Evolutionary conservation across 768 basidiomycete genomes (phyloP), one percentile per base, ranked within the genome.

Genomic region (Mycena indigotica): DNA sequence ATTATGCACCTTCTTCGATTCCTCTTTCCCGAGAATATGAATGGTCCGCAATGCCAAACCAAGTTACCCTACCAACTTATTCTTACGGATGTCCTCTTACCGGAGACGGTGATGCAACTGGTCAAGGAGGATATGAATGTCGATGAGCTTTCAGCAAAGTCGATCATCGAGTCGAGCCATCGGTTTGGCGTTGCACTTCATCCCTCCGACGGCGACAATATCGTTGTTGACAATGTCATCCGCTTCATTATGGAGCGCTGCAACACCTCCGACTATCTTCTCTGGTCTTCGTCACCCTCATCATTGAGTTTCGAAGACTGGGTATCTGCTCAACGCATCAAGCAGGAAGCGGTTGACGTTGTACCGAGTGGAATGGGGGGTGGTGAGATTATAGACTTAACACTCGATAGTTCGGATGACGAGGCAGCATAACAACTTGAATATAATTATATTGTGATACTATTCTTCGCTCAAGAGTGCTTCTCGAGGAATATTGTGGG

Each of bases 351-450:
- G 13, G 13, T 15, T n/a, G 54, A 38, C 16, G 8, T 28, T 1
- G 26, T 26, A 3, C 23, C 38, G 5, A 23, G 26, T 10, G 13
- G 10, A 17, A 35, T 8, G 32, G 19, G 41, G 21, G 19, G 25
- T 24, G 23, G 8, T 12, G 52, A 25, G 3, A 32, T 58, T 10
- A 58, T 58, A 48, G 57, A 58, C 29, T 39, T 58, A 10, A 58
- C 57, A 12, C 32, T 35, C 10, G 32, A 35, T 17, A 21, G 6
- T 25, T 52, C 28, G 21, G 51, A 58, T 19, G 51, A 58, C 29
- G 49, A 57, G n/a, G n/a, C n/a, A n/a, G n/a, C n/a, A n/a, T n/a
- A n/a, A n/a, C n/a, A n/a, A n/a, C n/a, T n/a, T n/a, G n/a, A n/a
- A n/a, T n/a, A n/a, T n/a, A n/a, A n/a, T n/a, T n/a, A n/a, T n/a